Evolutionary conservation across 805 yeast species (phyloP), one percentile per base, ranked within the genome.

Genomic region (Starmerella lactis-condensi): DNA sequence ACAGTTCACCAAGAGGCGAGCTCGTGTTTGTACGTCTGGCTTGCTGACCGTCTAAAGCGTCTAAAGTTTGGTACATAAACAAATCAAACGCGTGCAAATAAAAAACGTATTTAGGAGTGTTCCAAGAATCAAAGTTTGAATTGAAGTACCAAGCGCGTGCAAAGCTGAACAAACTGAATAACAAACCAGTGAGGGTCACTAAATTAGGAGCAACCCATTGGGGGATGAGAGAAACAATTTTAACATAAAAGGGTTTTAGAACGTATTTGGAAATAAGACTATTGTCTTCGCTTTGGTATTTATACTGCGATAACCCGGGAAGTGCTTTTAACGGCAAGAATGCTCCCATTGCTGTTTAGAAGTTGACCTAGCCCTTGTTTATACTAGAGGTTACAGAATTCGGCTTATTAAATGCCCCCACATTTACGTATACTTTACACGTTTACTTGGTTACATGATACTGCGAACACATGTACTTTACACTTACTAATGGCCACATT

Each of bases 21-120:
- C 81, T 69, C 51, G 83, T 92, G 9, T 91, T 91, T 1, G 95
- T 89, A 45, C 77, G 67, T 46, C 96, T 69, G 16, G 96, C 96
- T 53, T 85, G 98, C 46, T 78, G 72, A 6, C 96, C 96, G 56
- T 85, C 96, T 52, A 93, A 78, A 5, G 93, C 93, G 57, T 89
- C 96, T 60, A 89, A 79, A 0, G 96, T 85, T 51, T 89, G 95
- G 55, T 85, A 85, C 64, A 82, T 58, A 49, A 83, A 82, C 42
- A 83, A 56, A 5, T 92, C 85, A 39, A 76, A 48, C 0, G 91
- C 94, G 50, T 78, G 77, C 27, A 72, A 57, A 42, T 67, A 65
- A 50, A 75, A 78, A 12, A 73, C 65, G 92, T 91, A 78, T 21
- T 64, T 52, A 5, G 96, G 94, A 9, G 66, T 60, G n/a, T 46